Conservation (phyloP, 1,139 yeast species). For the Debaryomyces subglobosus region DNA sequence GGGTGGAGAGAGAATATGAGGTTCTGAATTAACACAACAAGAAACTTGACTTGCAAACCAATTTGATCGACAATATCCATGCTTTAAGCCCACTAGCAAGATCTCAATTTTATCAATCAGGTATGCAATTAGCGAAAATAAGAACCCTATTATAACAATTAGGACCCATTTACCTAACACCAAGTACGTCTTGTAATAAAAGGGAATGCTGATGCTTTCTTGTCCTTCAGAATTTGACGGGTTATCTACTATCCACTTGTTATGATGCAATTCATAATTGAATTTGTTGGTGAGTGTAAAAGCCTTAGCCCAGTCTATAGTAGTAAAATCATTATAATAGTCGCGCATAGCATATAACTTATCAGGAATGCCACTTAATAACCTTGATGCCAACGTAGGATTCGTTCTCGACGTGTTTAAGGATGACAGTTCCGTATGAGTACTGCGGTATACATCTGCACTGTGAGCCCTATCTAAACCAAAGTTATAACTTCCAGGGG, state of each 20-base stretch:
- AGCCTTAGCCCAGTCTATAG: constrained; percentile 70
- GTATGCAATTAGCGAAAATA: constrained; percentile 55
- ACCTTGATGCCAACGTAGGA: constrained; percentile 21
- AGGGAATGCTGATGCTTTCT: constrained; percentile 21
- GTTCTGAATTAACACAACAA: constrained; percentile 37
- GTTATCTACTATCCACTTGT: constrained; percentile 26
- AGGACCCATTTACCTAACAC: constrained; percentile 51
- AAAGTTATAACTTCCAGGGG: constrained; percentile 15
- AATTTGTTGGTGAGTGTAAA: constrained; percentile 51
- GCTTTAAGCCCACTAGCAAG: constrained; percentile 54
- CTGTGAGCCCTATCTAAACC: constrained; percentile 5
- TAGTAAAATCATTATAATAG: constrained; percentile 65
- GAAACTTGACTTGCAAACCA: constrained; percentile 50
- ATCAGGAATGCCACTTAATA: constrained; percentile 22
- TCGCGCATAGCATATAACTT: constrained; percentile 28
- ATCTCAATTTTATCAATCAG: constrained; percentile 55
- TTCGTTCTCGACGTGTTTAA: constrained; percentile 22
- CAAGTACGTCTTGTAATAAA: constrained; percentile 28
- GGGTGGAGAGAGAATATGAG: background rate
- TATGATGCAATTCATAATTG: constrained; percentile 38
- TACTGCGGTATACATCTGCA: constrained; percentile 1
- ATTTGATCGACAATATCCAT: constrained; percentile 54
- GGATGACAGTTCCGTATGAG: constrained; percentile 16
- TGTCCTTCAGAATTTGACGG: constrained; percentile 1
- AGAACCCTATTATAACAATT: constrained; percentile 50